These are phyloP conservation scores for Colletotrichum sp. DNA, from an alignment of 2,329 filamentous ascomycete species.

Conservation along the genomic window DNA sequence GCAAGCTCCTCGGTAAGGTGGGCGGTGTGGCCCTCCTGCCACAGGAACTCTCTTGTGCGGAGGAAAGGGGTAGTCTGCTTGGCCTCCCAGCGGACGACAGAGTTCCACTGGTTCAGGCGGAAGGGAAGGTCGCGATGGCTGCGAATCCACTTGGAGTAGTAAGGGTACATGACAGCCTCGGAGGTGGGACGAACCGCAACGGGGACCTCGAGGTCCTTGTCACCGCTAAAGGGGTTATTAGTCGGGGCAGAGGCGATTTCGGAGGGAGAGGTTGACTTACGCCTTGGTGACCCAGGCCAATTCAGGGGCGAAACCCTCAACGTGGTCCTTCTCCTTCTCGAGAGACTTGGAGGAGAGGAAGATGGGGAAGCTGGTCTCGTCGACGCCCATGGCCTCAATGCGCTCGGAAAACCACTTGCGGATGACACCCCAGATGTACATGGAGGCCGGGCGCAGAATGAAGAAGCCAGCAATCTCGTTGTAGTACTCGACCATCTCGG, in stretches of 20 bases:
- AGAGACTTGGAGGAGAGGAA: constrained; percentile 93
- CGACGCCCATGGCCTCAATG: constrained; percentile 91
- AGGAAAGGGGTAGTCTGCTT: constrained; percentile 91
- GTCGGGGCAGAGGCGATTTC: neutral
- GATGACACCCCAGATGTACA: constrained; percentile 72
- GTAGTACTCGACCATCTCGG: constrained; percentile 98
- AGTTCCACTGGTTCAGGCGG: constrained; percentile 98
- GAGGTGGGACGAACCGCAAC: constrained; percentile 73
- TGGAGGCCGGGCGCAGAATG: constrained; percentile 77
- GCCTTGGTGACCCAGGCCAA: constrained; percentile 89
- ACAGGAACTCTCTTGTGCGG: constrained; percentile 91
- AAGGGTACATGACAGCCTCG: constrained; percentile 90
- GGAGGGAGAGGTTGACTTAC: constrained; percentile 45
- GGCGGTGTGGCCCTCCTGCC: constrained; percentile 95
- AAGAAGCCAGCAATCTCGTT: constrained; percentile 94
- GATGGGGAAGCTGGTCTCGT: constrained; percentile 96
- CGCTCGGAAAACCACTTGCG: constrained; percentile 72
- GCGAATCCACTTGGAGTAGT: constrained; percentile 97
- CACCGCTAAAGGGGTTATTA: constrained; percentile 64
- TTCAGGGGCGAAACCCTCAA: constrained; percentile 97
- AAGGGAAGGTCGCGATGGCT: constrained; percentile 94
- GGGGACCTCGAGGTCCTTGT: constrained; percentile 86
- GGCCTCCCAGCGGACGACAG: constrained; percentile 90
- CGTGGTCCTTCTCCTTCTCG: constrained; percentile 89
- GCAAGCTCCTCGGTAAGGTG: constrained; percentile 86